Evolutionary conservation across 2,329 filamentous ascomycete species (phyloP).

Genomic region (Ceratocystis ficicola): DNA sequence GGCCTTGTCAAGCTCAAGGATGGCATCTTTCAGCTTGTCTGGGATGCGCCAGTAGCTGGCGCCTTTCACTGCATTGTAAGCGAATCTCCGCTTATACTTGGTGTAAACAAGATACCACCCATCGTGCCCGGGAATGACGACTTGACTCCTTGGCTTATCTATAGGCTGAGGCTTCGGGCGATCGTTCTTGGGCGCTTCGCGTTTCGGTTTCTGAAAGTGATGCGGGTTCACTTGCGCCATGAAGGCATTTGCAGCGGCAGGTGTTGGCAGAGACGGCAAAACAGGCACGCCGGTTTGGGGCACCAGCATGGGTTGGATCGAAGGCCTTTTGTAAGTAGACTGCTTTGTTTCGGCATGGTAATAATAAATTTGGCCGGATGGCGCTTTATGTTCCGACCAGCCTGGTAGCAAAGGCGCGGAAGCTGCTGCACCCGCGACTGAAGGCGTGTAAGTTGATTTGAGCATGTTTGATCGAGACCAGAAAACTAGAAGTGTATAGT

Average conservation of each 20-base stretch:
- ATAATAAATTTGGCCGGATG: conserved; percentile 77
- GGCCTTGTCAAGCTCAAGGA: conserved; percentile 60
- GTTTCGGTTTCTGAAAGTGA: conserved; percentile 31
- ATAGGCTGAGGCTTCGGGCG: conserved; percentile 54
- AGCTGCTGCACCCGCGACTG: conserved; percentile 30
- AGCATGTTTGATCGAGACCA: conserved; percentile 41
- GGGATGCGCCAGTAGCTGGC: conserved; percentile 94
- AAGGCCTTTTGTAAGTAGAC: conserved; percentile 77
- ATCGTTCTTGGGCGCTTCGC: conserved; percentile 33
- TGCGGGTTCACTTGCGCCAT: conserved; percentile 40
- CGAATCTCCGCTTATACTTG: conserved; percentile 77
- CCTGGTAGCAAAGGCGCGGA: conserved; percentile 56
- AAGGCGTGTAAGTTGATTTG: conserved; percentile 62
- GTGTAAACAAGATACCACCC: conserved; percentile 92
- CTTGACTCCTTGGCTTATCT: conserved; percentile 72
- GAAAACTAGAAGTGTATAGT: background rate
- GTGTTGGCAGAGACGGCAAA: conserved; percentile 37
- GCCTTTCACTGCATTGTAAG: conserved; percentile 75
- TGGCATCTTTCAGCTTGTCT: conserved; percentile 68
- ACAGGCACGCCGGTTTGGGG: background rate
- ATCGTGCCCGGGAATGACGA: conserved; percentile 64
- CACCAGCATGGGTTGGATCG: conserved; percentile 25
- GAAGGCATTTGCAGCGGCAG: conserved; percentile 47
- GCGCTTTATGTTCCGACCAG: conserved; percentile 90
- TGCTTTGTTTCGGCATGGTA: conserved; percentile 71